These are phyloP conservation scores for Geoglossum cookeanum DNA, from an alignment of 2,329 filamentous ascomycete species.

Conservation along the genomic window DNA sequence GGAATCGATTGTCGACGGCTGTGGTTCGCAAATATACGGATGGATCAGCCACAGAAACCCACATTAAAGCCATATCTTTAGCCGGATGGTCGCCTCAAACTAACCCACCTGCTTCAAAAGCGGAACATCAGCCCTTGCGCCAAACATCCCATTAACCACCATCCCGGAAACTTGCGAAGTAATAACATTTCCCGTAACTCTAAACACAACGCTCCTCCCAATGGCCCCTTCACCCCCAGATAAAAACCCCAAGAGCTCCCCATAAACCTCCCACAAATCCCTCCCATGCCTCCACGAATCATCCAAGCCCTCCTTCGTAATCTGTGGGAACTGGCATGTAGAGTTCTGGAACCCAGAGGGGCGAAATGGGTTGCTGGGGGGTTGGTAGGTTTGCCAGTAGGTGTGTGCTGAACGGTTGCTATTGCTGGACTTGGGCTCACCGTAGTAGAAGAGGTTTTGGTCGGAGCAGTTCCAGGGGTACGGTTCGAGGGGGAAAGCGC, in stretches of 20 bases:
- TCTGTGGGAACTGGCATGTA: constrained; percentile 65
- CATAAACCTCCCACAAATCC: constrained; percentile 63
- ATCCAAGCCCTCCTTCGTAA: constrained; percentile 49
- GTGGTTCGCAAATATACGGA: neutral
- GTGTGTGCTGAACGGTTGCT: constrained; percentile 32
- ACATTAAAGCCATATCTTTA: neutral
- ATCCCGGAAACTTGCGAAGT: constrained; percentile 45
- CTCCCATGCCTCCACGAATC: constrained; percentile 59
- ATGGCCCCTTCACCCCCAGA: constrained; percentile 26
- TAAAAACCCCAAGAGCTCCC: constrained; percentile 47
- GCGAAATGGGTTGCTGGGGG: constrained; percentile 44
- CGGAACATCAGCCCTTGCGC: neutral
- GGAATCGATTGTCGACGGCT: constrained; percentile 40
- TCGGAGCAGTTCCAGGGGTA: constrained; percentile 58
- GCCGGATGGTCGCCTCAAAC: too few relatives aligned
- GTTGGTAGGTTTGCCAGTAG: constrained; percentile 47
- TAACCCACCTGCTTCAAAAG: neutral
- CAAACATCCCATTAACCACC: constrained; percentile 48
- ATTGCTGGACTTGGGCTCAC: constrained; percentile 36
- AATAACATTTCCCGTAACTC: constrained; percentile 68
- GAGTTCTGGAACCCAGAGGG: constrained; percentile 49
- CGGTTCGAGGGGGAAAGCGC: constrained; percentile 55
- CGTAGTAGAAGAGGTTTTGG: constrained; percentile 50
- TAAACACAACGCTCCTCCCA: constrained; percentile 33
- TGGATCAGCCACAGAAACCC: neutral